phyloP scores from a whole-genome alignment of 352 stramenopile genomes.

The Pythium scleroteichum region DNA sequence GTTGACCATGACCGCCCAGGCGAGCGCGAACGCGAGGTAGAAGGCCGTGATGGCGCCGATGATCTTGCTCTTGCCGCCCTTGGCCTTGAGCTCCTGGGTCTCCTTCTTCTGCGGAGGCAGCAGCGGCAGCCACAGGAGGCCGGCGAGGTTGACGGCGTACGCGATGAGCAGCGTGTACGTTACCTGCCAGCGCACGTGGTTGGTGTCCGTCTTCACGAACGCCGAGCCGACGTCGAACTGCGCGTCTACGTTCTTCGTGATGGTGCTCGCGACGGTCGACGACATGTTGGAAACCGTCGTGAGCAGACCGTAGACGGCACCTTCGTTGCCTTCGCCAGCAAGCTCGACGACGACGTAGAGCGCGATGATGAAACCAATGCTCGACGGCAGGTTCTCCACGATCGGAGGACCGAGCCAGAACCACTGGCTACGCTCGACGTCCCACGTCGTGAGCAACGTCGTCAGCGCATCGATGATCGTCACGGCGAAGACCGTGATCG shows the following conservation, averaged over 20 bases:
- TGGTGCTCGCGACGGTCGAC: constrained; percentile 13
- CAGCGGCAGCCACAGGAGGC: constrained; percentile 17
- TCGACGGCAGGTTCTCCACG: constrained; percentile 23
- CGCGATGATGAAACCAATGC: constrained; percentile 27
- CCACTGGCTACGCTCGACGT: constrained; percentile 21
- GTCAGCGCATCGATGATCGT: constrained; percentile 17
- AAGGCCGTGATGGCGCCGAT: no score
- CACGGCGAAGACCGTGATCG: constrained; percentile 16
- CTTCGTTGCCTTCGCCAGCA: constrained; percentile 29
- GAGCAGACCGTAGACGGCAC: constrained; percentile 18
- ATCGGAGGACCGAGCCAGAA: constrained; percentile 6
- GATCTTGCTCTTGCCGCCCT: no score
- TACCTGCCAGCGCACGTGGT: constrained; percentile 15
- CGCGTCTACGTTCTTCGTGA: constrained; percentile 22
- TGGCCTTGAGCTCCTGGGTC: constrained; percentile 15
- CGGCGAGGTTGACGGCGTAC: constrained; percentile 18
- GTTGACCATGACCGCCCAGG: no score
- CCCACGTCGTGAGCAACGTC: constrained; percentile 8
- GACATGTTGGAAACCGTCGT: constrained; percentile 27
- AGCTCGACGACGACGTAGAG: constrained; percentile 28
- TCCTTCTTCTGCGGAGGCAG: constrained; percentile 27
- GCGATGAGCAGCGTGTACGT: constrained; percentile 22
- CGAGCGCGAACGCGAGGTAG: no score
- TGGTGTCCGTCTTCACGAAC: constrained; percentile 22
- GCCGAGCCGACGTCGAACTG: constrained; percentile 19